Base-by-base conservation (phyloP, 2,329 filamentous ascomycete species). In the Pseudonectria foliicola region DNA sequence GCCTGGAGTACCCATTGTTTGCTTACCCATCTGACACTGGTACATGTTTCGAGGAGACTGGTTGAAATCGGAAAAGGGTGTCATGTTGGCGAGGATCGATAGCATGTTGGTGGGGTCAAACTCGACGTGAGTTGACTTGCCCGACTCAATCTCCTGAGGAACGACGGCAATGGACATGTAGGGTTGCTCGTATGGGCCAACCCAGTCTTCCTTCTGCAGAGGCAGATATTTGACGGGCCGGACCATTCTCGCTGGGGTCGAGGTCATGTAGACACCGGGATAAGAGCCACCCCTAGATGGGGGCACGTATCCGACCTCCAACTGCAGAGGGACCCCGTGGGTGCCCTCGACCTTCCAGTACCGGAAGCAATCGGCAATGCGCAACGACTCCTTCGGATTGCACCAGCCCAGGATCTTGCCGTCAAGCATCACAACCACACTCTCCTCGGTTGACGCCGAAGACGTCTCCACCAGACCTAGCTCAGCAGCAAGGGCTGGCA, bases 31-130 rank as follows among this genome's bases (percentile, higher is more conserved):
- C 71, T 96, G 92, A 67, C 89, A 95, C 59, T 94, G 86, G 60
- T 96, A 98, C 90, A 96, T 96, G 65, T 98, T 98, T 74, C 92
- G 75, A 2, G 92, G 92, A 11, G 89, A 95, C 62, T 98, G 92
- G 64, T 98, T 98, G 67, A 95, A 95, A 59, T 98, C 87, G 30
- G 90, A 95, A 65, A 98, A 98, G 4, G 92, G 92, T 0, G 92
- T 98, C 82, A 95, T 94, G 64, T 96, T 96, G 53, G 92, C 92
- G 33, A 98, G 74, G 46, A 98, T 96, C 7, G 90, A 96, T 16
- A 98, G 77, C 46, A 98, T 96, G 62, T 96, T 92, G 23, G 92
- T 98, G 2, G 92, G 89, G 38, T 89, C 82, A 52, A 85, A 85
- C 61, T 98, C 92, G 29, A 96, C 88, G 56, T 98, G 92, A 0